Percentiles rank a stretch among this genome's conserved stretches.
phyloP scores from a whole-genome alignment of 2,329 filamentous ascomycete genomes.

The Teratosphaeria gauchensis region DNA sequence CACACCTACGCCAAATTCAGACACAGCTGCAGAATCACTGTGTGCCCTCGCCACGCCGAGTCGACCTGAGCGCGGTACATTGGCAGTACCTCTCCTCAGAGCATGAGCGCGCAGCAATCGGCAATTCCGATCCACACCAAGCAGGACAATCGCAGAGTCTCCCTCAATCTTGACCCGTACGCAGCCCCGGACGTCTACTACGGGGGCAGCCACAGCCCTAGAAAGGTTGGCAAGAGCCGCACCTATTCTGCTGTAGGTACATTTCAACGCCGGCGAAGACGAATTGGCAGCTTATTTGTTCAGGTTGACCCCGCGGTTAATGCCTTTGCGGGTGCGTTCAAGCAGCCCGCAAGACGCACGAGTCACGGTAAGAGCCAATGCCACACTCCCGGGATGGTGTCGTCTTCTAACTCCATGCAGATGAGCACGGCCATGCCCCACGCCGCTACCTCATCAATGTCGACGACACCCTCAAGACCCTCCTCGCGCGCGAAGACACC shows the following conservation, averaged over 20 bases:
- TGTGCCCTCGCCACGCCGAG: background rate
- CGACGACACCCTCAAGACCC: constrained; percentile 66
- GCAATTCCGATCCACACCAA: constrained; percentile 13
- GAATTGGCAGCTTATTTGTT: constrained; percentile 3
- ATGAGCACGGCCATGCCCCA: constrained; percentile 59
- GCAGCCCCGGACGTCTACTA: constrained; percentile 52
- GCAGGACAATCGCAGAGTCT: constrained; percentile 5
- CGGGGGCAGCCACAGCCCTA: constrained; percentile 41
- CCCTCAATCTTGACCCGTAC: constrained; percentile 43
- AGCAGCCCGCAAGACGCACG: constrained; percentile 16
- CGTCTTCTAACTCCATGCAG: constrained; percentile 25
- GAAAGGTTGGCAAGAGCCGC: constrained; percentile 39
- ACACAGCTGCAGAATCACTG: background rate
- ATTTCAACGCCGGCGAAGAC: background rate
- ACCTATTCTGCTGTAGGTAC: constrained; percentile 47
- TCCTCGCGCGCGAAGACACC: constrained; percentile 81
- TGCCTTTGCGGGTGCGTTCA: constrained; percentile 10
- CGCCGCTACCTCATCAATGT: constrained; percentile 83
- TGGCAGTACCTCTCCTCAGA: constrained; percentile 25
- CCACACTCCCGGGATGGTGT: constrained; percentile 1
- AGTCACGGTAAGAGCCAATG: constrained; percentile 20
- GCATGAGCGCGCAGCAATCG: constrained; percentile 28
- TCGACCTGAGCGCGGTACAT: background rate
- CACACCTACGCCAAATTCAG: background rate
- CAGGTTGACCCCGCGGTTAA: constrained; percentile 15